Evolutionary conservation across 73 alveolate genomes (phyloP), one percentile per base, ranked within the genome.

Genomic region (Paramecium caudatum): DNA sequence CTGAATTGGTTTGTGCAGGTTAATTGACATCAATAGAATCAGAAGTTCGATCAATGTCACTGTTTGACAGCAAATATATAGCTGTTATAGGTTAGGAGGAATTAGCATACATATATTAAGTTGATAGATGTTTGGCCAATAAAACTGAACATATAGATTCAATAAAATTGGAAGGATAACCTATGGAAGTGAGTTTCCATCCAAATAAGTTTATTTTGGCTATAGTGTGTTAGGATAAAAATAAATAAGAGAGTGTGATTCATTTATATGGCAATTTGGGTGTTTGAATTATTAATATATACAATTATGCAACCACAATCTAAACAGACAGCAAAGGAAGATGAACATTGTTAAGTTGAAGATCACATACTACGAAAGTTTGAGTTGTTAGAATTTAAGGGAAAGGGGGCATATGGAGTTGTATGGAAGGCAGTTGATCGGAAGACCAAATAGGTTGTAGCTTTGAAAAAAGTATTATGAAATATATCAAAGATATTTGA

Each of bases 341-440:
- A 74, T 16, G 88, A 74, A 74, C 55, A 41, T n/a, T 19, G 65
- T 19, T 16, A 39, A 27, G 47, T 94, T 21, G 98, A 94, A 46
- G 93, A 93, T 32, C 96, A 94, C 27, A 93, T 94, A 19, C 83
- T 94, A 43, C 83, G 91, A 50, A 94, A 82, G 70, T 94, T 94
- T 90, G 98, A 94, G 63, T 83, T 94, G 17, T 90, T 94, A 46
- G 86, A 94, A 48, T 94, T 93, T 81, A 78, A 95, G 46, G 98
- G 98, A 9, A 91, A 94, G 27, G 98, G 98, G 7, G 98, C 98
- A 27, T 94, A 94, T 50, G 99, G 99, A 25, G 97, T 95, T n/a
- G 98, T 95, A 45, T 94, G 96, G 82, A 82, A 94, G 47, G 99
- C 96, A 15, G 90, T 91, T 23, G 97, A 96, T 91, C 91, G 90